Evolutionary conservation across 495 filamentous ascomycete genomes (phyloP).

Genomic region (Astrocystis sublimbata): DNA sequence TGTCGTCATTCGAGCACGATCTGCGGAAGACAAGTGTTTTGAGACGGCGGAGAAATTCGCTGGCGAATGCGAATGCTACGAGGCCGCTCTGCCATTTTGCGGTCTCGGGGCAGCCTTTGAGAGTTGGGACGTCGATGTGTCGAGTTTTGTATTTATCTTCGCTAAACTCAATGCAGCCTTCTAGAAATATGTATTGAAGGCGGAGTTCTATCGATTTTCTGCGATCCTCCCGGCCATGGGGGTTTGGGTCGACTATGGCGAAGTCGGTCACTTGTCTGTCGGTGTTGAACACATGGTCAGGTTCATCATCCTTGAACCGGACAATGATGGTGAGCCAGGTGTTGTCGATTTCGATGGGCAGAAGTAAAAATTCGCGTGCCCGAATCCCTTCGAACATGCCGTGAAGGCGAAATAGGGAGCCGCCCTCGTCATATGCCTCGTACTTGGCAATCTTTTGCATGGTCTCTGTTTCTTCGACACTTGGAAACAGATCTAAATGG

Average conservation of each 20-base stretch:
- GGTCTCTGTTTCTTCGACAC: neutral
- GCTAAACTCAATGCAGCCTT: conserved; percentile 21
- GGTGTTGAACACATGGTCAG: neutral
- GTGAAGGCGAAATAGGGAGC: conserved; percentile 19
- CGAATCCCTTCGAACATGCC: conserved; percentile 25
- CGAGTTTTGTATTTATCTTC: neutral
- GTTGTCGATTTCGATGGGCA: conserved; percentile 14
- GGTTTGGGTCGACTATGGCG: conserved; percentile 25
- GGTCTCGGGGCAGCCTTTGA: neutral
- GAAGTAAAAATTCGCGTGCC: conserved; percentile 21
- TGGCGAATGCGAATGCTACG: conserved; percentile 25
- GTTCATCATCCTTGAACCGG: neutral
- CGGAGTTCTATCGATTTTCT: conserved; percentile 3
- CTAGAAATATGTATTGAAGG: conserved; percentile 12
- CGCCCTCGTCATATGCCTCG: neutral
- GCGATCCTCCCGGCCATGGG: neutral
- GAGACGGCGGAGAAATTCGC: conserved; percentile 29
- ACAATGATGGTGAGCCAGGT: conserved; percentile 25
- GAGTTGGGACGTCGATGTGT: neutral
- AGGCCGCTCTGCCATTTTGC: conserved; percentile 23
- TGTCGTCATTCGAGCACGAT: neutral
- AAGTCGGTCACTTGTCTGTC: conserved; percentile 19
- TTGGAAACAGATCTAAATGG: conserved; percentile 20
- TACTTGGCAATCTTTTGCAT: conserved; percentile 5
- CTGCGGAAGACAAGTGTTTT: conserved; percentile 17